Percentiles rank a stretch among this genome's conserved stretches.
phyloP scores from a whole-genome alignment of 148 eudicot species.

The Linanthus parryae region DNA sequence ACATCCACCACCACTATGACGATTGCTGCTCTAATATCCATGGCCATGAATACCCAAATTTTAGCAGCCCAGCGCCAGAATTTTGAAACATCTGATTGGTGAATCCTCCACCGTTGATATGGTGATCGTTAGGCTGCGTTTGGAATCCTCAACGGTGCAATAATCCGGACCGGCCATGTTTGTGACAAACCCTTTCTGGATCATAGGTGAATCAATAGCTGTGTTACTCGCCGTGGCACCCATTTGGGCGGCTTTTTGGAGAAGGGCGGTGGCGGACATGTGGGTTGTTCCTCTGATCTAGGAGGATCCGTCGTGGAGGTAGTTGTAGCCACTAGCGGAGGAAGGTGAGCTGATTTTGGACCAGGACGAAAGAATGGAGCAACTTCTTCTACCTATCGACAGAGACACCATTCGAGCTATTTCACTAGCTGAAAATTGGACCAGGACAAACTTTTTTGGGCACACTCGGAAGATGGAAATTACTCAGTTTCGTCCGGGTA shows the following conservation, averaged over 20 bases:
- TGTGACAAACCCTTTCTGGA: neutral
- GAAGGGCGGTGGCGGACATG: constrained; percentile 3
- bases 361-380: neutral
- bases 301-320: neutral
- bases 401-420: no score
- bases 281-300: neutral
- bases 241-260: constrained; percentile 5
- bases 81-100: neutral
- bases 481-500: no score
- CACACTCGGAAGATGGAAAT: no score
- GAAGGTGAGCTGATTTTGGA: neutral
- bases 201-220: neutral
- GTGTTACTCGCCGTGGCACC: neutral
- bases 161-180: neutral
- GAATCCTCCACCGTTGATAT: neutral
- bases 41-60: no score
- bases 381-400: no score
- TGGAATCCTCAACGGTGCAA: no score
- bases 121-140: neutral
- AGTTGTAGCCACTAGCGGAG: constrained; percentile 1
- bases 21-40: no score
- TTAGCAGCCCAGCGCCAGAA: no score
- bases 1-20: neutral
- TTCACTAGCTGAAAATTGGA: no score
- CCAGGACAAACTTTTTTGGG: no score